These are phyloP conservation scores for Leccinum sublutescens DNA, from an alignment of 768 basidiomycete genomes.

Conservation along the genomic window DNA sequence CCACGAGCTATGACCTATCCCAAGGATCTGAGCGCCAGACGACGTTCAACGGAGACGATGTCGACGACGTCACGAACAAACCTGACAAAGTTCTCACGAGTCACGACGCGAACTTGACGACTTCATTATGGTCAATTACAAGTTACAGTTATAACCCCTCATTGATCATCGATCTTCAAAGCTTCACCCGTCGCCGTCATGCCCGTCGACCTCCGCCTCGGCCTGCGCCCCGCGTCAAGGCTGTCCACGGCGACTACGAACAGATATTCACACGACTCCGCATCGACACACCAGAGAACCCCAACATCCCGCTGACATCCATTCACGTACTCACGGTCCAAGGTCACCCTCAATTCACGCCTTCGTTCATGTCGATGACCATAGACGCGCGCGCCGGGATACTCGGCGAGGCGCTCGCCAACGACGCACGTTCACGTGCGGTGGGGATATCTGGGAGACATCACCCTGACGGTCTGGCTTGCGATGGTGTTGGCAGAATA, in stretches of 20 bases:
- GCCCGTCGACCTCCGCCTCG: too few relatives aligned
- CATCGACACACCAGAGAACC: neutral
- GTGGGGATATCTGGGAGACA: constrained; percentile 25
- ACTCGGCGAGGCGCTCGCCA: constrained; percentile 43
- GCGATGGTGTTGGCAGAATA: constrained; percentile 44
- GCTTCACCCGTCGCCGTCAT: too few relatives aligned
- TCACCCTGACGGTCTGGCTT: constrained; percentile 30
- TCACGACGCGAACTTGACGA: too few relatives aligned
- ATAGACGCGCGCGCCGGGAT: constrained; percentile 43
- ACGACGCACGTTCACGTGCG: constrained; percentile 37
- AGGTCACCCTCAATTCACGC: constrained; percentile 90
- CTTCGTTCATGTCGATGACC: constrained; percentile 45
- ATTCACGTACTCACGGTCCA: constrained; percentile 40
- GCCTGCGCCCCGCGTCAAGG: too few relatives aligned
- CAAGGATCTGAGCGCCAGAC: too few relatives aligned
- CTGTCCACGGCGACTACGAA: constrained; percentile 45
- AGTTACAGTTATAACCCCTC: too few relatives aligned
- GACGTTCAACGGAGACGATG: too few relatives aligned
- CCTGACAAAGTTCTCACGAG: too few relatives aligned
- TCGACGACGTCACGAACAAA: too few relatives aligned
- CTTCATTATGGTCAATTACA: too few relatives aligned
- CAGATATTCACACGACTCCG: constrained; percentile 41
- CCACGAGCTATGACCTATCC: too few relatives aligned
- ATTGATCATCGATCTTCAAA: too few relatives aligned
- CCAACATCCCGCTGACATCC: neutral